Percentiles rank a stretch among this genome's conserved stretches.
These are phyloP conservation scores for Fusarium multiceps DNA, from an alignment of 2,329 filamentous ascomycete genomes.

Conservation along the genomic window DNA sequence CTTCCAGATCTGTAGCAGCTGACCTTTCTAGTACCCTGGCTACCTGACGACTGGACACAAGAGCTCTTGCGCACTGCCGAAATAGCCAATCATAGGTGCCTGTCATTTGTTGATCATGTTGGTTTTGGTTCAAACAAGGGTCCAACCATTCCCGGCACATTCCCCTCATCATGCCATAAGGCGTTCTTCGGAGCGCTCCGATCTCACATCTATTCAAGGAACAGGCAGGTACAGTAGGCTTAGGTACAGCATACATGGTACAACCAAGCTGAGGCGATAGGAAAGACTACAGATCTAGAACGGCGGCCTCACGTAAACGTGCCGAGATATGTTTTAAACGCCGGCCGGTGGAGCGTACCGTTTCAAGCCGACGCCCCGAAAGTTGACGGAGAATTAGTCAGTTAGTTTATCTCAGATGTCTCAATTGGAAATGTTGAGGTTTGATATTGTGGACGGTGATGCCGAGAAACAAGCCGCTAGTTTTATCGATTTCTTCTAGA, in stretches of 20 bases:
- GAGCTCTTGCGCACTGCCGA: background rate
- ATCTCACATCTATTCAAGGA: conserved; percentile 1
- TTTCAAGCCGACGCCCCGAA: conserved; percentile 2
- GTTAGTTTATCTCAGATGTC: background rate
- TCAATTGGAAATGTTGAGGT: background rate
- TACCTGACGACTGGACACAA: background rate
- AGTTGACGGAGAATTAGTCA: background rate
- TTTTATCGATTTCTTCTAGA: conserved; percentile 3
- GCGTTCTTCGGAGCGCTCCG: conserved; percentile 29
- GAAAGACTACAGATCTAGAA: background rate
- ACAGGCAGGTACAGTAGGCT: background rate
- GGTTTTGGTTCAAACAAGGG: conserved; percentile 3
- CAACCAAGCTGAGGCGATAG: conserved; percentile 5
- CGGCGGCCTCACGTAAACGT: conserved; percentile 21
- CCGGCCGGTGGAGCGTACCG: background rate
- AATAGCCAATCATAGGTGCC: conserved; percentile 1
- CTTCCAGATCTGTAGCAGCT: background rate
- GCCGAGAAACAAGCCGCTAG: conserved; percentile 15
- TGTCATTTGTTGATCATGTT: background rate
- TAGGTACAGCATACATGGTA: background rate
- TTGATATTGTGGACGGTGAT: conserved; percentile 1
- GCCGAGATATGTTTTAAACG: conserved; percentile 7
- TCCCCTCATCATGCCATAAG: conserved; percentile 24
- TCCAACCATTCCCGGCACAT: conserved; percentile 11
- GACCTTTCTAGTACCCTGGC: background rate